A percentile compares a stretch with the other conserved stretches of the same genome.
Evolutionary conservation across 1,139 yeast genomes (phyloP).

Genomic region (Diutina scorzettiae): DNA sequence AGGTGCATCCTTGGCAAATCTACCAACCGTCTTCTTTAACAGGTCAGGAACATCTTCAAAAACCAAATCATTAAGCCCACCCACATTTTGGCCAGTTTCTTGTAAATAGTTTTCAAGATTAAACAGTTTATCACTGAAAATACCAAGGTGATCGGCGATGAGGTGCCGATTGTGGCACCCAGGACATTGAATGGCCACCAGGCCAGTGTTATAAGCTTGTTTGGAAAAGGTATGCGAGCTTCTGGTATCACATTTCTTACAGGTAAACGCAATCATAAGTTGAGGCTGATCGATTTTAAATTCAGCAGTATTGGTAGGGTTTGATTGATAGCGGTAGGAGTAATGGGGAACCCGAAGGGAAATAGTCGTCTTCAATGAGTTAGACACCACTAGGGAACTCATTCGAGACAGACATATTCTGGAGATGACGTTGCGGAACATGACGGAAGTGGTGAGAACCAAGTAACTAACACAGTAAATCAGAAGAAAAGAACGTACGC

Average conservation of each 20-base stretch:
- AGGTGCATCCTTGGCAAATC: conserved; percentile 57
- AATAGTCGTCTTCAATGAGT: neutral
- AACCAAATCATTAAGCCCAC: conserved; percentile 49
- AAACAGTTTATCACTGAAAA: conserved; percentile 64
- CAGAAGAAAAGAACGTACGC: no score
- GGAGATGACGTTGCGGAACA: no score
- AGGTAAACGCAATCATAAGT: conserved; percentile 82
- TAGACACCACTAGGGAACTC: no score
- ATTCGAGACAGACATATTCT: no score
- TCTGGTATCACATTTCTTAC: conserved; percentile 75
- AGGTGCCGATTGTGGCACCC: conserved; percentile 80
- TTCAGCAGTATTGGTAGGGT: neutral
- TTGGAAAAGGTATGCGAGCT: conserved; percentile 83
- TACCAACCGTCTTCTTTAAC: conserved; percentile 43
- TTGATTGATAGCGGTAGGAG: neutral
- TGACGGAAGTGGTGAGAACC: no score
- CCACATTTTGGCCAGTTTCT: conserved; percentile 65
- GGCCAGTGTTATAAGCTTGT: conserved; percentile 80
- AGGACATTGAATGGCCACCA: conserved; percentile 86
- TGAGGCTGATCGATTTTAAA: conserved; percentile 54
- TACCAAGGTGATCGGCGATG: conserved; percentile 84
- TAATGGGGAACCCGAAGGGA: neutral
- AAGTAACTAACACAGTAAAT: no score
- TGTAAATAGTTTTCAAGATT: conserved; percentile 72
- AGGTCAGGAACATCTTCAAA: conserved; percentile 66